Evolutionary conservation across 495 filamentous ascomycete genomes (phyloP), one percentile per base, ranked within the genome.

Genomic region (Entonaema liquescens): DNA sequence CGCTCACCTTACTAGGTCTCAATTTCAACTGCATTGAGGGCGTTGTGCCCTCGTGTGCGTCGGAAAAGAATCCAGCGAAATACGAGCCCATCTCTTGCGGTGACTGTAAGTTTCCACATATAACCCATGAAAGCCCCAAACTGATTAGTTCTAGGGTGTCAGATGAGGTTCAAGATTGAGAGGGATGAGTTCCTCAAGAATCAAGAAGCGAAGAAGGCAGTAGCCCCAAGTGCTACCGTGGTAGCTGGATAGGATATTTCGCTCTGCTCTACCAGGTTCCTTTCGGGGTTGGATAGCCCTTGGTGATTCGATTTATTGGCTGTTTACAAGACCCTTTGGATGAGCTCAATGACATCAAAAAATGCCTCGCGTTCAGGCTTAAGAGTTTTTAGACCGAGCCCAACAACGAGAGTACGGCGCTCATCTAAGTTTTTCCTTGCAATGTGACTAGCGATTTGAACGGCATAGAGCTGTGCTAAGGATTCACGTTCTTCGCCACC

Each of bases 401-500:
- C 95, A 17, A 98, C 80, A 2, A 98, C 84, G 11, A 99, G 79
- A 54, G 92, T 88, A 59, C 95, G 86, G 70, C 85, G 89, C 78
- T 99, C 95, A 19, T 91, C 83, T 3, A 92, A 89, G 59, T 92
- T 83, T 68, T 88, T 89, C 59, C 88, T 88, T 33, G 87, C 80
- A 65, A 99, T 87, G 12, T 89, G 87, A 72, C 88, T 95, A 5
- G 91, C 95, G 65, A 98, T 92, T 74, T 97, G 94, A 56, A 91
- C 91, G 38, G 93, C 93, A 76, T 93, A 89, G 4, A 97, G 86
- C 80, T 98, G 95, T 26, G 92, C 95, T 17, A 95, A 74, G 0
- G 91, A 92, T 69, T 97, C 93, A 38, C 94, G 85, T 54, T 92
- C 90, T 63, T 91, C 83, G 17, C 88, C 89, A 29, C 92, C 90